phyloP scores from a whole-genome alignment of 1,284 basidiomycete genomes.

The Ustilago crameri region DNA sequence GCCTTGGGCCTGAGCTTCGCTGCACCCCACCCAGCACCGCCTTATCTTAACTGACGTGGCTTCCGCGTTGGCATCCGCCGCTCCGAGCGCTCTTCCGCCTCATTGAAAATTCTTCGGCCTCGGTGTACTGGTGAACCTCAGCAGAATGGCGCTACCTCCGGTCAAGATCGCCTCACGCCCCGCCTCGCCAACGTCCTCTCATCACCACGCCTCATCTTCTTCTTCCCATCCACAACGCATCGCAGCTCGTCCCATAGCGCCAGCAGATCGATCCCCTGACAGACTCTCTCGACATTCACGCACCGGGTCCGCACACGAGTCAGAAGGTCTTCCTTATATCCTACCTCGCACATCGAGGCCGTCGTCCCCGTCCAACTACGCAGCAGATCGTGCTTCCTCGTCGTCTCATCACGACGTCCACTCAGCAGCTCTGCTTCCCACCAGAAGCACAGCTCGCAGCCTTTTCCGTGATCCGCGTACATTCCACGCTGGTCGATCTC shows the following conservation, averaged over 20 bases:
- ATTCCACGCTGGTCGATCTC: slow-evolving; percentile 42
- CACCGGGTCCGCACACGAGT: slow-evolving; percentile 29
- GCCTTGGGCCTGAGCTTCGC: too few species aligned
- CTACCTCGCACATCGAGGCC: slow-evolving; percentile 31
- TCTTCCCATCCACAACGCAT: slow-evolving; percentile 28
- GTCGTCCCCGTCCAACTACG: slow-evolving; percentile 29
- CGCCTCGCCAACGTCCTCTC: slow-evolving; percentile 29
- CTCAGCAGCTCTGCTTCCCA: slow-evolving; percentile 8
- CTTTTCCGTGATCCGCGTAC: slow-evolving; percentile 46
- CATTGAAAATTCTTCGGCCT: too few species aligned
- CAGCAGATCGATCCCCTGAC: slow-evolving; percentile 38
- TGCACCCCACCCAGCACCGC: too few species aligned
- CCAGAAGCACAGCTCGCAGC: slow-evolving; percentile 45
- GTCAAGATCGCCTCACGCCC: slow-evolving; percentile 46
- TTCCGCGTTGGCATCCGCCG: too few species aligned
- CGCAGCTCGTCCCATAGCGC: slow-evolving; percentile 37
- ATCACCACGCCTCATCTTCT: slow-evolving; percentile 20
- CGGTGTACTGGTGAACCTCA: not conserved
- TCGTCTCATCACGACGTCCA: slow-evolving; percentile 26
- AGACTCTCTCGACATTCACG: slow-evolving; percentile 32
- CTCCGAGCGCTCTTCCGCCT: too few species aligned
- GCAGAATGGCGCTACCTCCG: slow-evolving; percentile 29
- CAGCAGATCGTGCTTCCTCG: slow-evolving; percentile 26
- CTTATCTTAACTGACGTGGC: too few species aligned
- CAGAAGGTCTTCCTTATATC: slow-evolving; percentile 21